These are phyloP conservation scores for Ophiocordyceps sinensis DNA, from an alignment of 2,329 filamentous ascomycete genomes.

Conservation along the genomic window DNA sequence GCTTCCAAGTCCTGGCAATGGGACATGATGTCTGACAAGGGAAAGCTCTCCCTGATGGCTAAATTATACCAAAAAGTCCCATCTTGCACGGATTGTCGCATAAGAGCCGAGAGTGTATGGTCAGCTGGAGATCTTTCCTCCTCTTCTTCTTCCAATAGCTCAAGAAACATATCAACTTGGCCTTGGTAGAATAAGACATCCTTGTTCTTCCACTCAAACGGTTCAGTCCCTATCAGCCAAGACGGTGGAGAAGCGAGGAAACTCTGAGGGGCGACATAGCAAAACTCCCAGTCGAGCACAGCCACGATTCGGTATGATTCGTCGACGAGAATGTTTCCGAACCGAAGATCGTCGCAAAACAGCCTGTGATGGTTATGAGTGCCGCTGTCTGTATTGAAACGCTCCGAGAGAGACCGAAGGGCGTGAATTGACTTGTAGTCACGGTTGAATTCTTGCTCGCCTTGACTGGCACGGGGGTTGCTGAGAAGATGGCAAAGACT, in stretches of 20 bases:
- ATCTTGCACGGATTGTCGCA: constrained; percentile 1
- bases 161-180: background rate
- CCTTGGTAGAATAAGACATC: background rate
- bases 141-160: constrained; percentile 1
- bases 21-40: constrained; percentile 1
- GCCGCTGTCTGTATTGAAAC: background rate
- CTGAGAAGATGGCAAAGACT: background rate
- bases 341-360: constrained; percentile 1
- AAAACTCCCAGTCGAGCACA: constrained; percentile 2
- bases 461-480: background rate
- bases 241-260: constrained; percentile 1
- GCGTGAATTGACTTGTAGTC: background rate
- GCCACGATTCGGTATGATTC: constrained; percentile 1
- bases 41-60: constrained; percentile 1
- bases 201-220: constrained; percentile 1
- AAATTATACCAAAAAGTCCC: constrained; percentile 1
- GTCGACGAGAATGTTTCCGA: constrained; percentile 1
- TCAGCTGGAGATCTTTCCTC: background rate
- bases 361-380: background rate
- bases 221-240: constrained; percentile 2
- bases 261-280: constrained; percentile 1
- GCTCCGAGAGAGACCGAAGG: background rate
- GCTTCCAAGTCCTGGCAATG: constrained; percentile 1
- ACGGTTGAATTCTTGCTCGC: background rate
- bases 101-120: background rate